Percentiles rank a stretch among this genome's conserved stretches.
These are phyloP conservation scores for Warburgia ugandensis DNA, from an alignment of 164 flowering plant genomes.

Conservation along the genomic window DNA sequence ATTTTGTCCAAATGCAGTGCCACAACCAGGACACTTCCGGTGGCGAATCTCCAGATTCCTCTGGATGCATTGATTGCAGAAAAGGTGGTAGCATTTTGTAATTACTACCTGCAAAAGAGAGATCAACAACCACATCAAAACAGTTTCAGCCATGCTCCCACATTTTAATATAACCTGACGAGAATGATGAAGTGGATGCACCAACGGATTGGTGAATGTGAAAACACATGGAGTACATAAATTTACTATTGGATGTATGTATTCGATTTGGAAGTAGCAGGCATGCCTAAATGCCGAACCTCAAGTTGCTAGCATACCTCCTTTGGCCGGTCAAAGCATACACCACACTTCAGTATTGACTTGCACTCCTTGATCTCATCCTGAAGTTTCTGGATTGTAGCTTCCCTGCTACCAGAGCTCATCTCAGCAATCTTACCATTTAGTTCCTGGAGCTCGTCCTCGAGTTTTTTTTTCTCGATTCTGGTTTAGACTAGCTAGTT, in stretches of 20 bases:
- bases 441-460: constrained; percentile 68
- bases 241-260: too few relatives aligned
- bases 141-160: too few relatives aligned
- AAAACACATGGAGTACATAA: too few relatives aligned
- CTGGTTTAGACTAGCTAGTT: too few relatives aligned
- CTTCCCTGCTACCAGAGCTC: constrained; percentile 66
- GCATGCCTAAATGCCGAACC: too few relatives aligned
- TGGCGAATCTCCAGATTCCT: constrained; percentile 77
- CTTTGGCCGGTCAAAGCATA: constrained; percentile 88
- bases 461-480: constrained; percentile 44
- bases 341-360: constrained; percentile 81
- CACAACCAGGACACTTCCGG: constrained; percentile 88
- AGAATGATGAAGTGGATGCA: too few relatives aligned
- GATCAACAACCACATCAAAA: too few relatives aligned
- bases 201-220: too few relatives aligned
- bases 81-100: constrained; percentile 84
- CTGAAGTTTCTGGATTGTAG: constrained; percentile 74
- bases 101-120: constrained; percentile 69
- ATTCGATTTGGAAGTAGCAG: too few relatives aligned
- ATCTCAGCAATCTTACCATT: constrained; percentile 48
- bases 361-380: constrained; percentile 89
- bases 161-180: too few relatives aligned
- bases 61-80: constrained; percentile 85
- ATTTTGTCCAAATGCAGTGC: constrained; percentile 81
- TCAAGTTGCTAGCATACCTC: too few relatives aligned